phyloP scores from a whole-genome alignment of 306 rosid species.

The Trifolium fragiferum region DNA sequence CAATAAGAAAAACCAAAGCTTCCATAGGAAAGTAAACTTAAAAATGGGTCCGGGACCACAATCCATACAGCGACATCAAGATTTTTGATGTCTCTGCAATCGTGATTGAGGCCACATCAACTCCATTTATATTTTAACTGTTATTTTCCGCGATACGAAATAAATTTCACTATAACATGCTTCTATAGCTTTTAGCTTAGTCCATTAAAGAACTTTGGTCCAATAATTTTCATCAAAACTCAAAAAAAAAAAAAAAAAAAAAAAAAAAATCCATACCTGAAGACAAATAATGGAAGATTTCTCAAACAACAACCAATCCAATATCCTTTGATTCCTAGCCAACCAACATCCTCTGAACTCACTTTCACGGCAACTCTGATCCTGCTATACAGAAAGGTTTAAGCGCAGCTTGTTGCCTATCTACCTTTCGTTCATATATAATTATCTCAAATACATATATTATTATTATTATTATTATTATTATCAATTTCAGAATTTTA shows the following conservation, averaged over 20 bases:
- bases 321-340: slow-evolving; percentile 76
- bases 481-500: no score
- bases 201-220: not conserved
- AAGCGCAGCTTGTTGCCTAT: no score
- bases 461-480: no score
- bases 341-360: slow-evolving; percentile 70
- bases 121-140: not conserved
- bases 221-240: slow-evolving; percentile 18
- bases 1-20: not conserved
- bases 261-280: slow-evolving; percentile 61
- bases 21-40: not conserved
- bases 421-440: no score
- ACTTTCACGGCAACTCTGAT: slow-evolving; percentile 75
- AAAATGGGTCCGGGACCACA: not conserved
- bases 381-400: not conserved
- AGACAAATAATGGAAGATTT: slow-evolving; percentile 92
- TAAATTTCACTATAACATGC: not conserved
- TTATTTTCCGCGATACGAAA: not conserved
- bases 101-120: not conserved
- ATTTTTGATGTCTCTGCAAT: not conserved
- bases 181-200: not conserved
- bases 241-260: not conserved
- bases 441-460: no score
- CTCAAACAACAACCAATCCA: slow-evolving; percentile 78
- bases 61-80: not conserved